Evolutionary conservation across 352 stramenopile species (phyloP), one percentile per base, ranked within the genome.

Genomic region (Phytophthora nicotianae): DNA sequence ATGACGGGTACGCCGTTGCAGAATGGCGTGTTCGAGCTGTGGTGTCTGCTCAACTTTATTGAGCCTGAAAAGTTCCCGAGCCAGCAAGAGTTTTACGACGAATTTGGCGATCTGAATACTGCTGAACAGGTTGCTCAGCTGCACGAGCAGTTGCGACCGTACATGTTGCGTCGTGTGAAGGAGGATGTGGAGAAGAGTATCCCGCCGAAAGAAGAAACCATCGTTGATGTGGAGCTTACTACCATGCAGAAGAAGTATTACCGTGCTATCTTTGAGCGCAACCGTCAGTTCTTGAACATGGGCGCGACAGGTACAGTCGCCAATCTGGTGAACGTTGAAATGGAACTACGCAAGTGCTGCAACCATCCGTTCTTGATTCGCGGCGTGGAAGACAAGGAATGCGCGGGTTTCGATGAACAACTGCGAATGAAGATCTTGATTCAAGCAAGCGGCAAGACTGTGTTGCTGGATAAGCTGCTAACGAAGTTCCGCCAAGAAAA

Each of bases 181-280:
- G 97, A 99, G 81, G 98, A 99, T 79, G 98, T 99, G 6, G 98
- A 99, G 40, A 99, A 99, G 77, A 98, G 98, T 71, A 99, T 99
- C 59, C 96, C 96, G 8, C 88, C 92, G 20, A 98, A 98, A 62
- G 96, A 99, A 74, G 98, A 99, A 73, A 99, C 98, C n/a, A 96
- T 99, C 35, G 98, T 99, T 65, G 97, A 99, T 83, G 98, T 99
- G 16, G 98, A 99, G 72, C 83, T 99, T n/a, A 99, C 98, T 33
- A 98, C 93, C 14, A 90, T 99, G 72, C 98, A 99, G 73, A 99
- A 99, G 73, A 95, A 95, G 48, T 96, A 95, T 59, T 95, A 96
- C 65, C 84, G 88, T 40, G 98, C 98, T 33, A 99, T 99, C 58
- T 99, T 99, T 66, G 98, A 99, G 77, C 93, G 97, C 35, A 99